Evolutionary conservation across 176 grass and related monocot genomes (phyloP), one percentile per base, ranked within the genome.

Genomic region (Saccharum spontaneum): DNA sequence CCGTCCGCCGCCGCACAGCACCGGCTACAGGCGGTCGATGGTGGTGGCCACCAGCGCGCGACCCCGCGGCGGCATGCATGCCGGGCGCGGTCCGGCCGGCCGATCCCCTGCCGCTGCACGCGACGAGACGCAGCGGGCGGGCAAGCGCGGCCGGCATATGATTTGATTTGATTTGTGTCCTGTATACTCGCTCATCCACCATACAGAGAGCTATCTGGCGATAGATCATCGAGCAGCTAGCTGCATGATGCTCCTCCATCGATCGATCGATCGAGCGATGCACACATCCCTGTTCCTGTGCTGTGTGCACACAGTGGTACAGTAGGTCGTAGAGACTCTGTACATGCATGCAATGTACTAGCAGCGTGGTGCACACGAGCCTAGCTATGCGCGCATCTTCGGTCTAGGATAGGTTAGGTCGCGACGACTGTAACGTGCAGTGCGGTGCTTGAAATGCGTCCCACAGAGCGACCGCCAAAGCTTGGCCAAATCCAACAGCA

Each of bases 201-300:
- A 14, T 16, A 49, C 48, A 5, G 48, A 52, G 16, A 18, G 48
- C 48, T 52, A 17, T 28, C 28, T 28, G 28, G 48, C 1, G 50
- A 45, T 45, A 45, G 44, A 20, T 54, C 50, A 20, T 54, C 50
- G 41, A 62, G 69, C 57, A 6, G 45, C 45, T 16, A 10, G 10
- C 10, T 49, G 9, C 36, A 38, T 41, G 40, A 41, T 41, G 40
- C 7, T 41, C 4, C 40, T n/a, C 46, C 46, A 38, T 38, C 37
- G 37, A 36, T n/a, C 46, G 37, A 36, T n/a, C 46, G 34, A 37
- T 67, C 23, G 31, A 40, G 7, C 68, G 8, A 30, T 4, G 40
- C 59, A 2, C 59, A 2, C 8, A 49, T 14, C 65, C 5, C 22
- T 71, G 69, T 39, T 7, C 34, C 81, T 85, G 88, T 82, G 88